Evolutionary conservation across 495 filamentous ascomycete species (phyloP).

Genomic region (Aspergillus mulundensis): DNA sequence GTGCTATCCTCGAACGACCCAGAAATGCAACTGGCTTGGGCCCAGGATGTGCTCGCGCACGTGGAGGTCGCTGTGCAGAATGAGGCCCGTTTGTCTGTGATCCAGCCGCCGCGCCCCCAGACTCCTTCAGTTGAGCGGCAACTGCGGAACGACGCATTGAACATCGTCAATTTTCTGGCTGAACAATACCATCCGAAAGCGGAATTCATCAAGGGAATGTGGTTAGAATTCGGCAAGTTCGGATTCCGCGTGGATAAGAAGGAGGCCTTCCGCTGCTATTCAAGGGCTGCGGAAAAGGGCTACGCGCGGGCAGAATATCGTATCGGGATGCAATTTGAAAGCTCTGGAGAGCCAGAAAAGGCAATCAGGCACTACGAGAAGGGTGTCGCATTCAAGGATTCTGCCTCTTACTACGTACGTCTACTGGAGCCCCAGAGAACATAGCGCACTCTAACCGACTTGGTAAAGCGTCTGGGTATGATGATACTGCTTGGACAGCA

Average conservation of each 20-base stretch:
- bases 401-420: conserved; percentile 80
- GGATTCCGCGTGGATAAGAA: conserved; percentile 84
- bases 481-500: conserved; percentile 94
- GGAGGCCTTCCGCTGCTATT: conserved; percentile 85
- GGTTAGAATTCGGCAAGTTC: conserved; percentile 98
- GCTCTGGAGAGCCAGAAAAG: conserved; percentile 83
- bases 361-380: conserved; percentile 84
- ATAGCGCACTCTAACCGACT: conserved; percentile 21
- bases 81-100: conserved; percentile 61
- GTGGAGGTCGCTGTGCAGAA: conserved; percentile 77
- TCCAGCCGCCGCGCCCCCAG: conserved; percentile 57
- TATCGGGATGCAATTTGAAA: conserved; percentile 97
- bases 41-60: conserved; percentile 84
- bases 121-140: conserved; percentile 88
- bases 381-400: conserved; percentile 74
- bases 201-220: conserved; percentile 91
- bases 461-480: conserved; percentile 75
- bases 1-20: conserved; percentile 94
- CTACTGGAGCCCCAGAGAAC: not conserved
- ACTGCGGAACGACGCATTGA: conserved; percentile 81
- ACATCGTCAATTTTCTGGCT: conserved; percentile 82
- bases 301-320: conserved; percentile 93
- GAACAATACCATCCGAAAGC: conserved; percentile 92
- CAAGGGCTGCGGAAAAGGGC: conserved; percentile 79
- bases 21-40: conserved; percentile 95